Percentiles rank a stretch among this genome's conserved stretches.
phyloP scores from a whole-genome alignment of 139 green algal genomes.

The Tetraselmis chui region DNA sequence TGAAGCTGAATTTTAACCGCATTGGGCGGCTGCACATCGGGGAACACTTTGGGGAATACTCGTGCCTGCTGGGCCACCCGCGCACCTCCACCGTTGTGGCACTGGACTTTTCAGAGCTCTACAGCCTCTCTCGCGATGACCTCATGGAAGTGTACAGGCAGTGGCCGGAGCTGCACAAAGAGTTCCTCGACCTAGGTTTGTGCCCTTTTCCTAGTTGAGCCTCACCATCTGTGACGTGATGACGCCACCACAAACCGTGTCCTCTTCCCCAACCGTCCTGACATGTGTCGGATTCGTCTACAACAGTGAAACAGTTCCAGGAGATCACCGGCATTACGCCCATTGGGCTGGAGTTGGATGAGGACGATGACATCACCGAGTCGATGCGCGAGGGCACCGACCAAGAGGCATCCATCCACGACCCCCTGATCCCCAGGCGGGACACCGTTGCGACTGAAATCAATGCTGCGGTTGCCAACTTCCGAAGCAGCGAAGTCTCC shows the following conservation, averaged over 20 bases:
- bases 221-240: no score
- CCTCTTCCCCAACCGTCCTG: no score
- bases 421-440: no score
- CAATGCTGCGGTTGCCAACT: background rate
- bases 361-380: no score
- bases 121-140: constrained; percentile 8
- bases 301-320: background rate
- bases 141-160: constrained; percentile 5
- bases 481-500: no score
- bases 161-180: background rate
- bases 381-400: no score
- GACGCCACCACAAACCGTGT: no score
- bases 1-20: background rate
- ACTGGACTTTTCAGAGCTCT: constrained; percentile 20
- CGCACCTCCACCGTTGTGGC: constrained; percentile 19
- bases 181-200: background rate
- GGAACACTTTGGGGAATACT: constrained; percentile 18
- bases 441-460: no score
- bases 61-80: constrained; percentile 11
- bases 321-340: background rate
- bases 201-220: no score
- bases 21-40: constrained; percentile 5
- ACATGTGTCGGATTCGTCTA: no score
- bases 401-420: no score
- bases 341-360: no score